Evolutionary conservation across 2,329 filamentous ascomycete species (phyloP).

Genomic region (Hymenoscyphus scutula): DNA sequence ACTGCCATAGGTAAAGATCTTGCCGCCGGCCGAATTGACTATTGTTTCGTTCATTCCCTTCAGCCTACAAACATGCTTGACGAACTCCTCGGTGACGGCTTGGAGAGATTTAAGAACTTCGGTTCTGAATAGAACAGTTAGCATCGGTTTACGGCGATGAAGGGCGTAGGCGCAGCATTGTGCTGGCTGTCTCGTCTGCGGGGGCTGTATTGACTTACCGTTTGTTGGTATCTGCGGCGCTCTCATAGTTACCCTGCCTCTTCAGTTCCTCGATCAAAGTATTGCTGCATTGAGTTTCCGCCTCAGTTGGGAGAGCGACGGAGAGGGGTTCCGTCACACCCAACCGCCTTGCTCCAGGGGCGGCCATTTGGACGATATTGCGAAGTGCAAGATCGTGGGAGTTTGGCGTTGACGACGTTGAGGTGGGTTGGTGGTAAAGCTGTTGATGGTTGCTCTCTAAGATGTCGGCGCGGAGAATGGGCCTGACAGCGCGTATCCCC

Average conservation of each 20-base stretch:
- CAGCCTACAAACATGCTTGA: slow-evolving; percentile 64
- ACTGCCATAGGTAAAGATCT: slow-evolving; percentile 94
- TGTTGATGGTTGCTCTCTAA: background rate
- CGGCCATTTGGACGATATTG: slow-evolving; percentile 30
- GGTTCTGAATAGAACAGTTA: slow-evolving; percentile 42
- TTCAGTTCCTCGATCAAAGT: slow-evolving; percentile 81
- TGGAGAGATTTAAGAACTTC: slow-evolving; percentile 73
- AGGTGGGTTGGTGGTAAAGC: background rate
- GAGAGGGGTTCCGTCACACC: slow-evolving; percentile 88
- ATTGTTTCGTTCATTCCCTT: slow-evolving; percentile 68
- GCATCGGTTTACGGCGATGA: background rate
- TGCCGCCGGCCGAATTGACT: slow-evolving; percentile 81
- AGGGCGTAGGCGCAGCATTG: background rate
- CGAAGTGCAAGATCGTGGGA: slow-evolving; percentile 3
- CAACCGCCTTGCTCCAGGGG: slow-evolving; percentile 27
- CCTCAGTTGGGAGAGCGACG: slow-evolving; percentile 67
- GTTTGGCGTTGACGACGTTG: slow-evolving; percentile 2
- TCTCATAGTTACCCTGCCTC: slow-evolving; percentile 88
- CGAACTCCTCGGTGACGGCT: slow-evolving; percentile 79
- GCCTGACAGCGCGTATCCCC: no score
- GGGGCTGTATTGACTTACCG: slow-evolving; percentile 51
- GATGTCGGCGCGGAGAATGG: no score
- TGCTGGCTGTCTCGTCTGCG: background rate
- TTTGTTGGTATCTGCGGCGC: slow-evolving; percentile 75
- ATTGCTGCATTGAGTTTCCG: slow-evolving; percentile 74